Evolutionary conservation across 352 stramenopile genomes (phyloP), one percentile per base, ranked within the genome.

Genomic region (Phytophthora pistaciae): DNA sequence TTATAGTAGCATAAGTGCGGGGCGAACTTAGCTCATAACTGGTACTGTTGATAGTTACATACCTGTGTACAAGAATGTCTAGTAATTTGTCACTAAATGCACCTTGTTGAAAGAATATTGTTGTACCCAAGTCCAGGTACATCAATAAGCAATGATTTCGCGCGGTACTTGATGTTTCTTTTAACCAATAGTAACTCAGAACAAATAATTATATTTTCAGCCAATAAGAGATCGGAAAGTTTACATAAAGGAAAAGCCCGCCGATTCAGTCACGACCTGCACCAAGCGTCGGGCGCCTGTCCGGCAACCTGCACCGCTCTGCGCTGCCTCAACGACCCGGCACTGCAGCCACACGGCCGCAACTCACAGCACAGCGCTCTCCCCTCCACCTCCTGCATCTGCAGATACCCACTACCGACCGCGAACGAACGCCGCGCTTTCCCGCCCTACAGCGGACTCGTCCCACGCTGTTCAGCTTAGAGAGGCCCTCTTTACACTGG

Each of bases 241-340:
- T 42, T 60, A 66, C 5, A 53, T 18, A 8, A 44, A 36, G 18
- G 9, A 38, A 66, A 70, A 57, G 44, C 27, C 20, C 55, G 49
- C 27, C 67, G 52, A 64, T 60, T 62, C 60, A 74, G 55, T 74
- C 55, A 38, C 42, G 53, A 16, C 56, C 36, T 44, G 36, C 36
- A 18, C 53, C 52, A 74, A 74, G 61, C 60, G 59, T 55, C 66
- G 54, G 25, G 60, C 60, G 54, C 54, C 54, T 68, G 66, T 68
- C 60, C 50, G 27, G 14, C 55, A 18, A 38, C 66, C 31, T 56
- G 66, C 33, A 27, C 25, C 52, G n/a, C 50, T 49, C 48, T 55
- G 20, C 23, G 42, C 48, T 6, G 36, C 36, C 36, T 44, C 11
- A 44, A 44, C 36, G 13, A 44, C 36, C 36, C 3, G 3, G 36